Percentiles rank a stretch among this genome's conserved stretches.
Evolutionary conservation across 768 basidiomycete species (phyloP).

Genomic region (Vishniacozyma victoriae): DNA sequence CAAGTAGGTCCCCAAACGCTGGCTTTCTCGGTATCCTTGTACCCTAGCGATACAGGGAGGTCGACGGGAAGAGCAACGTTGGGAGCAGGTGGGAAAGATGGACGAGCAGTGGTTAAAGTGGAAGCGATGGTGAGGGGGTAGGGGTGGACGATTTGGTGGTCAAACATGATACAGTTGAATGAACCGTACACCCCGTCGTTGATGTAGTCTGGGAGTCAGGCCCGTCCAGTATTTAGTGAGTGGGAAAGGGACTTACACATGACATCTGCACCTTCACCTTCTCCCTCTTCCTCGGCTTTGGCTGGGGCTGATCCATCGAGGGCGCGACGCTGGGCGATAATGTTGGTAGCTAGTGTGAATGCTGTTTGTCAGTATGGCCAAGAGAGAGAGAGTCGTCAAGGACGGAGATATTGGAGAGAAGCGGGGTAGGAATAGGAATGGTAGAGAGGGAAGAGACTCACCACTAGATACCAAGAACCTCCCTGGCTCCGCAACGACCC

Average conservation of each 20-base stretch:
- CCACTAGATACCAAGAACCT: conserved; percentile 74
- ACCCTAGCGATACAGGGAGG: conserved; percentile 46
- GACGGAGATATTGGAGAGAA: too few relatives aligned
- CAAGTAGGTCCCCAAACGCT: conserved; percentile 98
- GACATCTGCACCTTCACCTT: conserved; percentile 54
- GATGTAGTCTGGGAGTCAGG: conserved; percentile 71
- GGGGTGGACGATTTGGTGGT: conserved; percentile 88
- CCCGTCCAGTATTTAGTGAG: background rate
- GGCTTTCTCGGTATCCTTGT: conserved; percentile 43
- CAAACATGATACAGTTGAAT: conserved; percentile 71
- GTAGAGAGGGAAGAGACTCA: conserved; percentile 3
- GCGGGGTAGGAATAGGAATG: background rate
- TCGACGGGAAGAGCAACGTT: conserved; percentile 47
- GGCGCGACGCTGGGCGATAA: conserved; percentile 72
- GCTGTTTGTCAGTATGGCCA: conserved; percentile 51
- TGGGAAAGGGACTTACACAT: conserved; percentile 69
- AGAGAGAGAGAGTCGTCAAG: background rate
- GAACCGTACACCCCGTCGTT: conserved; percentile 95
- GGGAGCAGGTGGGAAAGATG: conserved; percentile 41
- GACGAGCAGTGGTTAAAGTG: conserved; percentile 13
- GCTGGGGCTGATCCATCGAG: conserved; percentile 46
- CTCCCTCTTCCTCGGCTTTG: conserved; percentile 45
- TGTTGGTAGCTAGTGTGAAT: conserved; percentile 84
- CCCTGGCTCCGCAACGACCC: conserved; percentile 92
- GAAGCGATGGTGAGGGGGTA: conserved; percentile 51